A percentile compares a stretch with the other conserved stretches of the same genome.
Evolutionary conservation across 31 red algal species (phyloP).

Genomic region (Asparagopsis taxiformis): DNA sequence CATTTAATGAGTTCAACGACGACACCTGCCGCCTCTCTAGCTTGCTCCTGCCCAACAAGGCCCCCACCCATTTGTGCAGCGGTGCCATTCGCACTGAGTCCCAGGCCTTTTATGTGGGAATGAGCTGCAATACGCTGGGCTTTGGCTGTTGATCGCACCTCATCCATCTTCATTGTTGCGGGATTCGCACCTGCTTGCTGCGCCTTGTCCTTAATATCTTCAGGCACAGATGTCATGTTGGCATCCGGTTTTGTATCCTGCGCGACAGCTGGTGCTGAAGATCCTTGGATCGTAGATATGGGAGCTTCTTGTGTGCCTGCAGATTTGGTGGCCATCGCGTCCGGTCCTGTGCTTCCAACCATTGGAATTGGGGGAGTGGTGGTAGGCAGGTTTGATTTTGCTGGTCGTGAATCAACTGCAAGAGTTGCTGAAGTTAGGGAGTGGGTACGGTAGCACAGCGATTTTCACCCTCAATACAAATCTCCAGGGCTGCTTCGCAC

Average conservation of each 20-base stretch:
- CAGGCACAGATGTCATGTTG: conserved; percentile 33
- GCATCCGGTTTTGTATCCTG: conserved; percentile 28
- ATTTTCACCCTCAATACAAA: no score
- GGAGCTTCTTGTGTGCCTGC: conserved; percentile 13
- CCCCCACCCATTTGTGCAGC: conserved; percentile 76
- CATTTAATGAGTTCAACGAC: conserved; percentile 92
- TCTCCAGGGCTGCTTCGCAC: no score
- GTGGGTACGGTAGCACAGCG: no score
- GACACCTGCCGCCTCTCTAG: conserved; percentile 94
- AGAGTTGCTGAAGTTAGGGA: no score
- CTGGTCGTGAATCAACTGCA: no score
- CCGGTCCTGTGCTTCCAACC: conserved; percentile 34
- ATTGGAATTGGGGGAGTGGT: conserved; percentile 2
- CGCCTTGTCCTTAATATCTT: not conserved
- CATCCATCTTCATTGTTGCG: conserved; percentile 73
- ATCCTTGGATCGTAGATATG: not conserved
- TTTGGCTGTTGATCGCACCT: conserved; percentile 76
- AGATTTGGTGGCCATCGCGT: not conserved
- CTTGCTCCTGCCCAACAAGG: conserved; percentile 94
- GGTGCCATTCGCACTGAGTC: conserved; percentile 71
- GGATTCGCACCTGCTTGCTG: not conserved
- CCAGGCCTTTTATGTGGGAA: conserved; percentile 95
- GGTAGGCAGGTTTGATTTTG: no score
- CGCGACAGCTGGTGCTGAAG: not conserved
- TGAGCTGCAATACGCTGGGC: conserved; percentile 88